Percentiles rank a stretch among this genome's conserved stretches.
Conservation (phyloP, 2,329 filamentous ascomycete species). For the Corynespora cassiicola region DNA sequence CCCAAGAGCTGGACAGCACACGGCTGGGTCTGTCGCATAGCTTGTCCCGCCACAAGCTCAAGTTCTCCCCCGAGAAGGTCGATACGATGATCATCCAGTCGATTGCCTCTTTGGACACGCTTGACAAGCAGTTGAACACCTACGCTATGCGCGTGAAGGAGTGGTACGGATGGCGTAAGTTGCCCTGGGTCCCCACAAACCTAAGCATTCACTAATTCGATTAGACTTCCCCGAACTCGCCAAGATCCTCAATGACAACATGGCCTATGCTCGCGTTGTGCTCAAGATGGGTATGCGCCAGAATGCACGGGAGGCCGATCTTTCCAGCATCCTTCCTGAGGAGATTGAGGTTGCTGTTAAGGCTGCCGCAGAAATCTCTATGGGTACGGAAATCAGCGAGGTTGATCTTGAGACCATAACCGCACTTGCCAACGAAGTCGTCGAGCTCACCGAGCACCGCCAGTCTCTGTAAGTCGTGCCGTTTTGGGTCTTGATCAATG, state of each 20-base stretch:
- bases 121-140: slow-evolving; percentile 98
- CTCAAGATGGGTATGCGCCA: slow-evolving; percentile 87
- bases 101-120: slow-evolving; percentile 84
- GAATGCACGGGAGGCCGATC: slow-evolving; percentile 75
- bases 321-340: slow-evolving; percentile 84
- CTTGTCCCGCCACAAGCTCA: slow-evolving; percentile 90
- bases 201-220: no score
- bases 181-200: slow-evolving; percentile 96
- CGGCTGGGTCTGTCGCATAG: slow-evolving; percentile 95
- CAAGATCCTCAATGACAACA: no score
- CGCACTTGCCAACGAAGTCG: slow-evolving; percentile 89
- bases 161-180: slow-evolving; percentile 98
- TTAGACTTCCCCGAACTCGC: no score
- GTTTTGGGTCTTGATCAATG: no score
- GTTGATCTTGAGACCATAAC: slow-evolving; percentile 94
- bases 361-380: slow-evolving; percentile 92
- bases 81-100: slow-evolving; percentile 99
- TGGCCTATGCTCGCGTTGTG: slow-evolving; percentile 90
- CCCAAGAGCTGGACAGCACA: slow-evolving; percentile 91
- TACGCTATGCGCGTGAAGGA: slow-evolving; percentile 99
- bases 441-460: slow-evolving; percentile 85
- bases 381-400: slow-evolving; percentile 95
- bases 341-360: slow-evolving; percentile 93
- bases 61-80: slow-evolving; percentile 98
- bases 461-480: no score